phyloP scores from a whole-genome alignment of 768 basidiomycete genomes.

The Lentinula sp. region DNA sequence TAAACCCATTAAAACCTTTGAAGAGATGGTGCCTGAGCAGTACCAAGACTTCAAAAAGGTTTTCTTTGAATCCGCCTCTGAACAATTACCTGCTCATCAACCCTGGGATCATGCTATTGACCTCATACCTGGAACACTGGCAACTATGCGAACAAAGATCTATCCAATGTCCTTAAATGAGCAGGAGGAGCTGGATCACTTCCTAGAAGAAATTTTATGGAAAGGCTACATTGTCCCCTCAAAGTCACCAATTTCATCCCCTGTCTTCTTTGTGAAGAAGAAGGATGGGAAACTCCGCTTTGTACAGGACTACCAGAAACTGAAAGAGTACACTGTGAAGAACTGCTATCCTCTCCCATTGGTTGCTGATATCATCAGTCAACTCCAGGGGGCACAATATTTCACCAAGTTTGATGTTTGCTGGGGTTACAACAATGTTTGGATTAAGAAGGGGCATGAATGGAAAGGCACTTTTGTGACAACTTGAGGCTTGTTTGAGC shows the following conservation, averaged over 20 bases:
- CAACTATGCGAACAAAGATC: too few species aligned
- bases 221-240: constrained; percentile 21
- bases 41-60: constrained; percentile 17
- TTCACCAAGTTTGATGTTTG: constrained; percentile 29
- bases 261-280: constrained; percentile 18
- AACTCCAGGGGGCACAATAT: constrained; percentile 5
- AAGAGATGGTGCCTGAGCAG: too few species aligned
- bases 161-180: too few species aligned
- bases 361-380: constrained; percentile 24
- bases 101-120: constrained; percentile 24
- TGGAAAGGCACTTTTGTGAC: too few species aligned
- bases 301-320: constrained; percentile 20
- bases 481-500: too few species aligned
- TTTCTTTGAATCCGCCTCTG: constrained; percentile 17
- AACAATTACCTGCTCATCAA: constrained; percentile 17
- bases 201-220: neutral
- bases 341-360: constrained; percentile 28
- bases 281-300: constrained; percentile 15
- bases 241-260: constrained; percentile 5
- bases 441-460: too few species aligned
- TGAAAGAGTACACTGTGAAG: constrained; percentile 26
- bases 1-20: too few species aligned
- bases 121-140: constrained; percentile 15
- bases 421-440: too few species aligned
- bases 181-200: too few species aligned